phyloP scores from a whole-genome alignment of 176 grass and related monocot genomes.

The Eragrostis nindensis region DNA sequence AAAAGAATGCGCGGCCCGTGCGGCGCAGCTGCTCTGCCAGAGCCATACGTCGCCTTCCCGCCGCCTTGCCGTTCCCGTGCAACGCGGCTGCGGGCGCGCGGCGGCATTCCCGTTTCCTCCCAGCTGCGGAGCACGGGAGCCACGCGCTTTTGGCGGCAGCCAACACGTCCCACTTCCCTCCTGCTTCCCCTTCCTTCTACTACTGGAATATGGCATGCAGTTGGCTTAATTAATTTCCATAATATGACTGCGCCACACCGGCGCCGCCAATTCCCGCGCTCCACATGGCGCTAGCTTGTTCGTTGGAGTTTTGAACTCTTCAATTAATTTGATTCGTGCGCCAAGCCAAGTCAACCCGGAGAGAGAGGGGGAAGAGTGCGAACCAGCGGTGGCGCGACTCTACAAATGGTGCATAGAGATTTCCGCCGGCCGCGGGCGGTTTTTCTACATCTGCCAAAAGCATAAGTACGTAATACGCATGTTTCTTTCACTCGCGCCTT shows the following conservation, averaged over 20 bases:
- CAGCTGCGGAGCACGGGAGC: conserved; percentile 2
- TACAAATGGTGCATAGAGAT: conserved; percentile 32
- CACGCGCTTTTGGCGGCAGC: neutral
- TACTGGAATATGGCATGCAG: too few relatives aligned
- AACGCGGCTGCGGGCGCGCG: too few relatives aligned
- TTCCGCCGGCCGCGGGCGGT: conserved; percentile 43
- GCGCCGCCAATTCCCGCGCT: neutral
- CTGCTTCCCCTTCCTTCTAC: too few relatives aligned
- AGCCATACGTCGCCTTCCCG: too few relatives aligned
- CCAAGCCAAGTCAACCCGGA: neutral
- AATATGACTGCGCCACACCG: neutral
- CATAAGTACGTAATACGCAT: neutral
- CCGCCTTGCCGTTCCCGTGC: too few relatives aligned
- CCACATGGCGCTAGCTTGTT: neutral
- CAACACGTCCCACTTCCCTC: neutral
- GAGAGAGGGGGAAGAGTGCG: too few relatives aligned
- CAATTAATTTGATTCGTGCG: neutral
- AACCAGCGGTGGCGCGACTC: neutral
- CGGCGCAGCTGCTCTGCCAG: too few relatives aligned
- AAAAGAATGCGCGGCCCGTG: too few relatives aligned
- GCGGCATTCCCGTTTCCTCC: too few relatives aligned
- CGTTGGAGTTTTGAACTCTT: neutral
- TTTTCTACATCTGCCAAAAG: neutral
- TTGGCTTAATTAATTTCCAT: too few relatives aligned
- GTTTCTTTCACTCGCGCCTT: neutral